Evolutionary conservation across 176 grass and related monocot species (phyloP).

Genomic region (Guadua angustifolia): DNA sequence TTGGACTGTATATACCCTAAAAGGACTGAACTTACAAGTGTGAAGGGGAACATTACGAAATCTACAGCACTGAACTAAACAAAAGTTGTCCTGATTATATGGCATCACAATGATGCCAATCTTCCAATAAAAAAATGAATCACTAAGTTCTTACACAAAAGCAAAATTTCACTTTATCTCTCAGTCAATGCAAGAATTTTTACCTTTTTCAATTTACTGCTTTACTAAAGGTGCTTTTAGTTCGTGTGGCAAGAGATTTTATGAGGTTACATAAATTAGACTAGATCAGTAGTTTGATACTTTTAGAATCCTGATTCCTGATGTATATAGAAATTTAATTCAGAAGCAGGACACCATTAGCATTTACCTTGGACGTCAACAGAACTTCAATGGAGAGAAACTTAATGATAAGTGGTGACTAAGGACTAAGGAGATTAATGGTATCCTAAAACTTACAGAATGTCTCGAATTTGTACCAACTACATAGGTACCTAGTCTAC

Average conservation of each 20-base stretch:
- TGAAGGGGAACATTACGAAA: constrained; percentile 13
- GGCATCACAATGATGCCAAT: not conserved
- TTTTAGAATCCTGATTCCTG: not conserved
- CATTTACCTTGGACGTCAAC: constrained; percentile 3
- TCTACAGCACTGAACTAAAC: not conserved
- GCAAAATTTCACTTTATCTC: not conserved
- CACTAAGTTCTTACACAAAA: not conserved
- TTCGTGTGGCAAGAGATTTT: not conserved
- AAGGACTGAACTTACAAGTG: not conserved
- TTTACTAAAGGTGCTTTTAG: not conserved
- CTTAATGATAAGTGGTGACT: not conserved
- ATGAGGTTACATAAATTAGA: not conserved
- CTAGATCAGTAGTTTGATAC: not conserved
- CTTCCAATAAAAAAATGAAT: not conserved
- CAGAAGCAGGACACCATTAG: not conserved
- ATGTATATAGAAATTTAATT: not conserved
- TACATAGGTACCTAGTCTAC: not conserved
- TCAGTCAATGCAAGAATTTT: constrained; percentile 13
- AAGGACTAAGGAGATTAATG: not conserved
- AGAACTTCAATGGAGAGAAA: not conserved
- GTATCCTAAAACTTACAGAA: not conserved
- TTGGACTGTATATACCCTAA: not conserved
- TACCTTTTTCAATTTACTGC: not conserved
- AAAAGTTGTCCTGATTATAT: not conserved
- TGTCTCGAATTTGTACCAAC: not conserved